Base-by-base conservation (phyloP, 345 rosid species). In the Boechera retrofracta region DNA sequence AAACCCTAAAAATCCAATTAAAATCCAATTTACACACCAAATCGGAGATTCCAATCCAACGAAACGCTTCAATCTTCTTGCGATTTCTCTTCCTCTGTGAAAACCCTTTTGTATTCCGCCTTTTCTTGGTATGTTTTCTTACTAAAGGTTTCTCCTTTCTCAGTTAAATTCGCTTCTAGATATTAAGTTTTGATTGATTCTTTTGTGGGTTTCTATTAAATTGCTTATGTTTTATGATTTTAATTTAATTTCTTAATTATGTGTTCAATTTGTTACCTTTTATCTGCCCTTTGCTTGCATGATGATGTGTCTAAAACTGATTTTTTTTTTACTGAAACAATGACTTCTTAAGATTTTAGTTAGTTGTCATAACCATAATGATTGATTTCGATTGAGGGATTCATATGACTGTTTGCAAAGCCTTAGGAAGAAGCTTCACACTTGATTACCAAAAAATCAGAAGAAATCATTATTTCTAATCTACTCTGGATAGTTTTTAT, bases 11-110 rank as follows among this genome's bases (percentile, higher is more conserved):
- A 26, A 42, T 1, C 6, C 51, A 45, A 15, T 13, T 45, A 45
- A 45, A 15, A 45, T 1, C 3, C 18, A 24, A 2, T 18, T 49
- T 18, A 18, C 42, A 9, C 24, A 49, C 28, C 28, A 18, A 11
- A 49, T 49, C 58, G 58, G 75, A 58, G 67, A 71, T 59, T 45
- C 6, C 39, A 32, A 72, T 36, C 61, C 42, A 72, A 38, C 76
- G 53, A 72, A 62, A 53, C 63, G 52, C 44, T 51, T 73, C 54
- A 33, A 48, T 16, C 28, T 49, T 72, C 29, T 35, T 33, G 58
- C 58, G 76, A 72, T 48, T 60, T 36, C 48, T 49, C 58, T 26
- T 35, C 36, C 7, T 1, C 18, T 42, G 48, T 5, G 3, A 1
- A 59, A 72, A 54, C 71, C 64, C 41, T 12, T 44, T 39, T 51